A percentile compares a stretch with the other conserved stretches of the same genome.
phyloP scores from a whole-genome alignment of 306 rosid genomes.

The Parietaria judaica region DNA sequence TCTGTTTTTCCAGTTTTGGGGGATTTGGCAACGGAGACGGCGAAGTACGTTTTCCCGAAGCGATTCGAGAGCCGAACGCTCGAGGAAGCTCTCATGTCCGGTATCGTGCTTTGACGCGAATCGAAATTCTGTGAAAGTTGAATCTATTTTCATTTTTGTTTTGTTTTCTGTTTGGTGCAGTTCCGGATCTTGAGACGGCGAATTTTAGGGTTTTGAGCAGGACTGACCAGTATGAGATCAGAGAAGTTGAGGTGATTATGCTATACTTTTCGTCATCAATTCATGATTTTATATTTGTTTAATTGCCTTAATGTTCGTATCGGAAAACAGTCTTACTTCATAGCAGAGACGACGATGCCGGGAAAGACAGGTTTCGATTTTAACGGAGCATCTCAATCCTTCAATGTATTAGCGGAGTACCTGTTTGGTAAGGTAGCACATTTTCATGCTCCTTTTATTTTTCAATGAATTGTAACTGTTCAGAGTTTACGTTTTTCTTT shows the following conservation, averaged over 20 bases:
- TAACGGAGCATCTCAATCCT: slow-evolving; percentile 65
- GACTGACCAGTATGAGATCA: slow-evolving; percentile 63
- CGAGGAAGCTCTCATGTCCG: slow-evolving; percentile 89
- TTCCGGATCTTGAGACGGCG: slow-evolving; percentile 82
- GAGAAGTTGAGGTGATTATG: slow-evolving; percentile 74
- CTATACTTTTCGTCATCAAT: background rate
- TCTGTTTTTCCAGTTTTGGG: slow-evolving; percentile 35
- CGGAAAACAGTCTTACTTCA: slow-evolving; percentile 64
- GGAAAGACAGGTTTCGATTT: slow-evolving; percentile 84
- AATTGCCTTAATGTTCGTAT: background rate
- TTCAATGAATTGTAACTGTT: background rate
- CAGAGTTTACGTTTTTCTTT: background rate
- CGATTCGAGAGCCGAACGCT: slow-evolving; percentile 65
- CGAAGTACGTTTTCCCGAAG: slow-evolving; percentile 68
- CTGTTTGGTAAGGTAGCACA: slow-evolving; percentile 88
- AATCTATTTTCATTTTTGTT: background rate
- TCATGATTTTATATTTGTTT: background rate
- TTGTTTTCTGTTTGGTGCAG: slow-evolving; percentile 28
- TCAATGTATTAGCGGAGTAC: slow-evolving; percentile 80
- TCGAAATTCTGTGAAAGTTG: background rate
- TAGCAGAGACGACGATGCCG: slow-evolving; percentile 87
- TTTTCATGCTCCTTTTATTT: background rate
- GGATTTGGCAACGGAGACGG: slow-evolving; percentile 56
- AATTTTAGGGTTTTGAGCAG: slow-evolving; percentile 60
- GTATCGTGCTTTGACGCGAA: slow-evolving; percentile 19